Evolutionary conservation across 148 eudicot species (phyloP).

Genomic region (Selenicereus undatus): DNA sequence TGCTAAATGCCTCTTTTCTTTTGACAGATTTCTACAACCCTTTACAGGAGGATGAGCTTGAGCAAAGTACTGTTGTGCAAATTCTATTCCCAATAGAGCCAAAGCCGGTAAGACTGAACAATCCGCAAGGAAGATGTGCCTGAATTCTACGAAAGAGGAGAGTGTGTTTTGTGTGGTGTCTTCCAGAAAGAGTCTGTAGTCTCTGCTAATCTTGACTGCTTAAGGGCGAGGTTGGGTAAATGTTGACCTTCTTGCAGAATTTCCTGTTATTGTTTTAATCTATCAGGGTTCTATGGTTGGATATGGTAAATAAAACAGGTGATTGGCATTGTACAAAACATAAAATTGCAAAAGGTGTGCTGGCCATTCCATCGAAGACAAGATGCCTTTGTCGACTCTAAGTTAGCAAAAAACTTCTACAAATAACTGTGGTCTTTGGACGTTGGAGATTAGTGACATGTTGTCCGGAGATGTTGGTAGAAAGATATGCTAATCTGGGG

Average conservation of each 20-base stretch:
- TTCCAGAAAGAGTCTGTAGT: not conserved
- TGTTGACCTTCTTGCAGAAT: not conserved
- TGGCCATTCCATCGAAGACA: not conserved
- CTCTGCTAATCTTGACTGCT: not conserved
- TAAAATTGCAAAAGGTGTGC: not conserved
- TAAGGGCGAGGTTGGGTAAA: not conserved
- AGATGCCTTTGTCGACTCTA: not conserved
- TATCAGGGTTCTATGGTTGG: not conserved
- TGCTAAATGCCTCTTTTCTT: constrained; percentile 20
- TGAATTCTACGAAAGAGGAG: not conserved
- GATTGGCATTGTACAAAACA: not conserved
- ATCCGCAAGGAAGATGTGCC: not conserved
- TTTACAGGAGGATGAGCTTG: constrained; percentile 74
- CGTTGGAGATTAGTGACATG: not conserved
- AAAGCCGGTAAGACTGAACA: constrained; percentile 51
- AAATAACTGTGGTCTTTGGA: not conserved
- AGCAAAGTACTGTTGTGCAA: constrained; percentile 74
- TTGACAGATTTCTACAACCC: constrained; percentile 87
- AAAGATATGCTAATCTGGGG: not conserved
- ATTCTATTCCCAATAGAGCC: constrained; percentile 63
- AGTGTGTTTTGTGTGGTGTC: not conserved
- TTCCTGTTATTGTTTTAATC: not conserved
- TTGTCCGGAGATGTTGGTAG: not conserved
- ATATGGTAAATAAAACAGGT: not conserved
- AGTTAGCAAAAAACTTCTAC: not conserved